phyloP scores from a whole-genome alignment of 1,284 basidiomycete genomes.

The Cutaneotrichosporon sp. region DNA sequence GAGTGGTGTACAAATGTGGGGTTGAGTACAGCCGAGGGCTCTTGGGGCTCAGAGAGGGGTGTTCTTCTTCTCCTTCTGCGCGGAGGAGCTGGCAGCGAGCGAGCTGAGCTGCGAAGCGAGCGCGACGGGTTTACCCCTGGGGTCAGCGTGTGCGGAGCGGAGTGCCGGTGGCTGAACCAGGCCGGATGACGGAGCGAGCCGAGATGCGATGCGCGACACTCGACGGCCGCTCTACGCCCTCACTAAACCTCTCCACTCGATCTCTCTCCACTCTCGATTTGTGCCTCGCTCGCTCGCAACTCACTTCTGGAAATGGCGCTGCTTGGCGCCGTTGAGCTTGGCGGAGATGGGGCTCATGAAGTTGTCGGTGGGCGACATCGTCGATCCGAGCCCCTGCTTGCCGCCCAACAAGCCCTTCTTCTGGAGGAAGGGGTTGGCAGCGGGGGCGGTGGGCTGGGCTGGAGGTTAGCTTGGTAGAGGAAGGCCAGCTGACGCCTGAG shows the following conservation, averaged over 20 bases:
- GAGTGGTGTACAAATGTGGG: no score
- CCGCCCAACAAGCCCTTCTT: constrained; percentile 41
- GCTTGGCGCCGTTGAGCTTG: constrained; percentile 79
- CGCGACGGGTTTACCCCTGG: constrained; percentile 33
- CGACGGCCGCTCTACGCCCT: neutral
- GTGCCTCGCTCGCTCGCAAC: constrained; percentile 35
- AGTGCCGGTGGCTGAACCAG: no score
- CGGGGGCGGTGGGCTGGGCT: constrained; percentile 6
- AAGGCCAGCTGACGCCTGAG: neutral
- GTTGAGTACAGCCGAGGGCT: neutral
- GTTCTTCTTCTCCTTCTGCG: constrained; percentile 6
- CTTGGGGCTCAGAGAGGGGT: constrained; percentile 1
- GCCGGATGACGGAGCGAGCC: no score
- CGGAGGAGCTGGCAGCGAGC: constrained; percentile 26
- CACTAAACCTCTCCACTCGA: neutral
- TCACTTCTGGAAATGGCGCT: constrained; percentile 84
- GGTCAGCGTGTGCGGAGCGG: neutral
- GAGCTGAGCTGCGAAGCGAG: constrained; percentile 39
- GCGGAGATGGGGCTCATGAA: constrained; percentile 83
- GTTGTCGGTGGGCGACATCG: constrained; percentile 83
- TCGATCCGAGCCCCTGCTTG: constrained; percentile 47
- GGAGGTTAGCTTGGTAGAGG: neutral
- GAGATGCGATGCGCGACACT: no score
- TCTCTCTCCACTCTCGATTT: neutral
- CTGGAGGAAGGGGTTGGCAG: constrained; percentile 31